These are phyloP conservation scores for Chromosphaera perkinsii DNA, from an alignment of 208 protist species.

Conservation along the genomic window DNA sequence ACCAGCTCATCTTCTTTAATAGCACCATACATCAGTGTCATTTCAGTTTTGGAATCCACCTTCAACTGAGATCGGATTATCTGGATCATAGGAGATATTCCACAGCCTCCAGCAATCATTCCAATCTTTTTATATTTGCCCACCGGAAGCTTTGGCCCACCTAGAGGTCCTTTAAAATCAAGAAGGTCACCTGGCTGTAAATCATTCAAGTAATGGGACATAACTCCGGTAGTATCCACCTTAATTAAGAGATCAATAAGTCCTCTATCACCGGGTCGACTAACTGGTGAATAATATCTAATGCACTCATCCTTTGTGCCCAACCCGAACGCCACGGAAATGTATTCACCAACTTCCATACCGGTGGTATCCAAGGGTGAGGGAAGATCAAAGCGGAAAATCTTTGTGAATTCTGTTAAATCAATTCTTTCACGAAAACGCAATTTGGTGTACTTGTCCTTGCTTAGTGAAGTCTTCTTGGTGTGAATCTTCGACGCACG, in stretches of 20 bases:
- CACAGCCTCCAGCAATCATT: constrained; percentile 52
- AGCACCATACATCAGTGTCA: constrained; percentile 7
- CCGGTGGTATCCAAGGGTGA: constrained; percentile 58
- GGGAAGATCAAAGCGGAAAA: constrained; percentile 65
- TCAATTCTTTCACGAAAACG: not conserved
- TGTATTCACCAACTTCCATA: constrained; percentile 60
- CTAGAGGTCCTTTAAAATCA: constrained; percentile 61
- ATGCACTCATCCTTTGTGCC: constrained; percentile 49
- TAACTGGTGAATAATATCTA: constrained; percentile 67
- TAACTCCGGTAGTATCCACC: constrained; percentile 57
- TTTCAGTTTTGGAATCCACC: not conserved
- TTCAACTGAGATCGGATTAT: constrained; percentile 38
- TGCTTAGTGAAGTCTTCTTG: not conserved
- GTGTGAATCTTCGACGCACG: not conserved
- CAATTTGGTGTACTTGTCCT: not conserved
- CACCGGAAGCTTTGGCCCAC: constrained; percentile 41
- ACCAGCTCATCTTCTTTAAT: constrained; percentile 13
- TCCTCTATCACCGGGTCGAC: constrained; percentile 58
- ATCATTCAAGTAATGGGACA: constrained; percentile 61
- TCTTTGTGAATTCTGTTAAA: constrained; percentile 30
- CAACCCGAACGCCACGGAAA: constrained; percentile 59
- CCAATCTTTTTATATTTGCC: not conserved
- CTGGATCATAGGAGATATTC: constrained; percentile 59
- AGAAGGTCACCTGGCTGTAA: constrained; percentile 64
- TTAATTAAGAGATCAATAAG: constrained; percentile 55